Evolutionary conservation across 2,329 filamentous ascomycete species (phyloP).

Genomic region (Onygenales sp.): DNA sequence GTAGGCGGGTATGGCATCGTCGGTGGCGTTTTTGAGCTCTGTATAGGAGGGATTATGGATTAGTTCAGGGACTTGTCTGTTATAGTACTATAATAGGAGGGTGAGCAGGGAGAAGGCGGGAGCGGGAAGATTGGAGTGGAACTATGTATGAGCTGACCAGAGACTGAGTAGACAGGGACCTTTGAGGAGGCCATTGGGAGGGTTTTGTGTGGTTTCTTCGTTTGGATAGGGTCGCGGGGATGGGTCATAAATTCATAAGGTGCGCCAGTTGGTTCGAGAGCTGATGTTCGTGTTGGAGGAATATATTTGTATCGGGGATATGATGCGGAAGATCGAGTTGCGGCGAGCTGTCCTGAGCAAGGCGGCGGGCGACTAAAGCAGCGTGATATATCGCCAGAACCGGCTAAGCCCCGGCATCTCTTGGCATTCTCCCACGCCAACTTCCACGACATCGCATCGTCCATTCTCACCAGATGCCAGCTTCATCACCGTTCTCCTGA

Average conservation of each 20-base stretch:
- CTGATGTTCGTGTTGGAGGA: not conserved
- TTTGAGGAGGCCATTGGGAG: conserved; percentile 23
- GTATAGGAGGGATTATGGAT: conserved; percentile 7
- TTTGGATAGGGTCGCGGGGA: not conserved
- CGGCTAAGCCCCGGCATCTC: not conserved
- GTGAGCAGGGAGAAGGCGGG: not conserved
- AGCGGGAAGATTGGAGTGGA: conserved; percentile 9
- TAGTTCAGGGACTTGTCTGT: not conserved
- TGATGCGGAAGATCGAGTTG: not conserved
- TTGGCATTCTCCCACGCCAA: not conserved
- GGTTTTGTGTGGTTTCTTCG: not conserved
- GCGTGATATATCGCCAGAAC: not conserved
- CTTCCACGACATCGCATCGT: not conserved
- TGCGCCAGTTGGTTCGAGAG: too few species aligned
- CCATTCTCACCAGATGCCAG: not conserved
- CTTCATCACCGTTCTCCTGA: not conserved
- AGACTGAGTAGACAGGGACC: conserved; percentile 36
- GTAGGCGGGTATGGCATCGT: conserved; percentile 91
- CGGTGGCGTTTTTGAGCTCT: conserved; percentile 96
- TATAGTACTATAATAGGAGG: not conserved
- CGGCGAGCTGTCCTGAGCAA: conserved; percentile 1
- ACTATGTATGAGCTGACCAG: conserved; percentile 28
- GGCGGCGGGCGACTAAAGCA: not conserved
- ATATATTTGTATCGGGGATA: not conserved
- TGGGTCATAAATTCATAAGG: not conserved